Evolutionary conservation across 2,329 filamentous ascomycete species (phyloP), one percentile per base, ranked within the genome.

Genomic region (Apiospora rasikravindrae): DNA sequence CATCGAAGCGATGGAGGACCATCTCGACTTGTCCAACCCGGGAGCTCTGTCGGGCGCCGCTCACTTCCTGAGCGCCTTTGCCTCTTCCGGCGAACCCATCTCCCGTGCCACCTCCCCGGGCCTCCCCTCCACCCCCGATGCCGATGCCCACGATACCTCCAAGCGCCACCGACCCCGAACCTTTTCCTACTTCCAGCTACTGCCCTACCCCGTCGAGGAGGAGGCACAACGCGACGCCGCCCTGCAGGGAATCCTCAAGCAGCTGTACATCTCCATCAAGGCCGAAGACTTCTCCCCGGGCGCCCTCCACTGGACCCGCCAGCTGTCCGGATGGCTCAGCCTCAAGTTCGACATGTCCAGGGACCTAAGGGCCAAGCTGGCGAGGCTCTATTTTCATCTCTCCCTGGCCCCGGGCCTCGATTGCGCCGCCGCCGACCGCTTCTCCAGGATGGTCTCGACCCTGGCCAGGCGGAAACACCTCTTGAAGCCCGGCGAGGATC

Each of bases 321-420:
- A 99, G 88, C 91, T 99, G 67, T 91, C 95, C 80, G 94, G 93
- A 83, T 99, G 97, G 96, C 88, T 99, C 76, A 93, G 93, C 70
- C 90, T 99, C 83, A 99, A 99, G 87, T 99, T 99, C 81, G 96
- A 99, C 84, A 94, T 98, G 81, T 94, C 94, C 67, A 91, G 94
- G 77, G 92, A 93, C 80, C 91, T 95, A 76, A 89, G 97, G 72
- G 91, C 95, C 68, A 94, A 90, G 82, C 89, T 99, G 42, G 93
- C 96, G 42, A 93, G 92, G 84, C 88, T 99, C 49, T 99, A 98
- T 84, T 99, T 98, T 83, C 95, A 98, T 84, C 92, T 99, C 73
- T 89, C 94, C 6, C 88, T 99, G 73, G 94, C 96, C 40, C 96
- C 96, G 0, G 96, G 97, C 4, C 87, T 99, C 71, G 96, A 98